Percentiles rank a stretch among this genome's conserved stretches.
These are phyloP conservation scores for Fusarium coicis DNA, from an alignment of 2,329 filamentous ascomycete genomes.

Conservation along the genomic window DNA sequence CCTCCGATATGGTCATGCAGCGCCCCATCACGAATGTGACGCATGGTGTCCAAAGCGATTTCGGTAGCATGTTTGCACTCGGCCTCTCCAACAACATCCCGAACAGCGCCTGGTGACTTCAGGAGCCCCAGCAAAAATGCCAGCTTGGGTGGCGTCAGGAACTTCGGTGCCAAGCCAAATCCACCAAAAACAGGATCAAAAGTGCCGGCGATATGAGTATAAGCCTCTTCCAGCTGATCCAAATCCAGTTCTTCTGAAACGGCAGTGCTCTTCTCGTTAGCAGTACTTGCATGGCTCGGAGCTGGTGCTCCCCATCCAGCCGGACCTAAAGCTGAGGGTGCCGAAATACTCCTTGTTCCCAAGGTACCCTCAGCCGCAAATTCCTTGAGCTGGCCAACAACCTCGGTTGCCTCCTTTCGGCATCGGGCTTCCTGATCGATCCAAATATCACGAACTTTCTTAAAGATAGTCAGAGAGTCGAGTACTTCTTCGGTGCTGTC, in stretches of 20 bases:
- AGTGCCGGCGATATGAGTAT: conserved; percentile 80
- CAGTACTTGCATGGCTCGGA: conserved; percentile 38
- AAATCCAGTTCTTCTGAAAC: conserved; percentile 81
- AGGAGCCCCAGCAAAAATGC: conserved; percentile 82
- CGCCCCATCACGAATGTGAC: conserved; percentile 72
- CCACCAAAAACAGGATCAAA: conserved; percentile 84
- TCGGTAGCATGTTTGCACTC: conserved; percentile 78
- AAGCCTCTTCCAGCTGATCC: conserved; percentile 91
- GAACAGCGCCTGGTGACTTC: conserved; percentile 76
- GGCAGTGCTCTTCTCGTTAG: conserved; percentile 37
- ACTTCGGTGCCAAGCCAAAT: conserved; percentile 86
- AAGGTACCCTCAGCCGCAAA: conserved; percentile 91
- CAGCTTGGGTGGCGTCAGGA: conserved; percentile 87
- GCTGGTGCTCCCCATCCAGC: conserved; percentile 48
- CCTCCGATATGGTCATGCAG: conserved; percentile 66
- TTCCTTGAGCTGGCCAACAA: conserved; percentile 81
- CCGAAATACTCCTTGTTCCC: conserved; percentile 53
- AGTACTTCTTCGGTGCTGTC: conserved; percentile 67
- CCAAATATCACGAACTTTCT: conserved; percentile 83
- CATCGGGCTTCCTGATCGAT: conserved; percentile 84
- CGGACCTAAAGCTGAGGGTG: conserved; percentile 44
- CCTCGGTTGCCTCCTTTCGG: conserved; percentile 83
- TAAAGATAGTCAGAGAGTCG: conserved; percentile 84
- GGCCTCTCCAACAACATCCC: conserved; percentile 85
- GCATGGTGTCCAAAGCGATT: conserved; percentile 85